These are phyloP conservation scores for Yamadazyma diddensiae DNA, from an alignment of 1,139 yeast species.

Conservation along the genomic window DNA sequence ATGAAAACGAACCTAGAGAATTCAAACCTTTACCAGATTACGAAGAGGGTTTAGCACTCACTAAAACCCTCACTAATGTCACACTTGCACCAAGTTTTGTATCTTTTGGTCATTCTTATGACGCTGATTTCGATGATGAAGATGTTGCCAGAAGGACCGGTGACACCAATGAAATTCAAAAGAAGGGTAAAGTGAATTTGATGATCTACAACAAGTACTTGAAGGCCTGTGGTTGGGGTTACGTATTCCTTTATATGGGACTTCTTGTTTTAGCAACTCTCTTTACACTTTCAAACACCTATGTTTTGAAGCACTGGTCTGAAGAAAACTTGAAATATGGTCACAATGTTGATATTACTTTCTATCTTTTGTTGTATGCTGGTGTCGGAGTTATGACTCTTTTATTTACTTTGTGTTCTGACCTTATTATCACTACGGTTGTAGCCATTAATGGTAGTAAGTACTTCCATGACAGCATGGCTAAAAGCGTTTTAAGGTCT, in stretches of 20 bases:
- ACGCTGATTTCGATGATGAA: slow-evolving; percentile 18
- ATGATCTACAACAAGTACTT: slow-evolving; percentile 31
- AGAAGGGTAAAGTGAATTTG: slow-evolving; percentile 34
- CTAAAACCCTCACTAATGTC: slow-evolving; percentile 9
- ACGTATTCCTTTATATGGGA: slow-evolving; percentile 24
- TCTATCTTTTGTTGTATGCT: slow-evolving; percentile 26
- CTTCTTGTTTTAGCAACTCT: slow-evolving; percentile 21
- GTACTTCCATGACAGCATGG: slow-evolving; percentile 38
- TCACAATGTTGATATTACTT: slow-evolving; percentile 21
- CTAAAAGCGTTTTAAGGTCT: slow-evolving; percentile 32
- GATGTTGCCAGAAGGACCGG: slow-evolving; percentile 21
- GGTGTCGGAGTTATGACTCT: slow-evolving; percentile 27
- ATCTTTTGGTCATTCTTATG: slow-evolving; percentile 21
- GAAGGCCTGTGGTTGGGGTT: slow-evolving; percentile 32
- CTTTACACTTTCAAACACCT: slow-evolving; percentile 26
- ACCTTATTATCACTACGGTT: slow-evolving; percentile 31
- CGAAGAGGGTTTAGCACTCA: slow-evolving; percentile 6
- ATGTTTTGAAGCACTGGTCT: slow-evolving; percentile 39
- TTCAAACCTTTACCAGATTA: slow-evolving; percentile 7
- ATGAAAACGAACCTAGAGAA: slow-evolving; percentile 7
- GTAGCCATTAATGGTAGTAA: slow-evolving; percentile 33
- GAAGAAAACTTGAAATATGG: slow-evolving; percentile 28
- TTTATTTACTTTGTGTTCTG: slow-evolving; percentile 24
- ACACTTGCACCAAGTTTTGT: slow-evolving; percentile 21
- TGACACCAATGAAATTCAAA: slow-evolving; percentile 27